Base-by-base conservation (phyloP, 2,329 filamentous ascomycete species). In the Exophiala viscosa region DNA sequence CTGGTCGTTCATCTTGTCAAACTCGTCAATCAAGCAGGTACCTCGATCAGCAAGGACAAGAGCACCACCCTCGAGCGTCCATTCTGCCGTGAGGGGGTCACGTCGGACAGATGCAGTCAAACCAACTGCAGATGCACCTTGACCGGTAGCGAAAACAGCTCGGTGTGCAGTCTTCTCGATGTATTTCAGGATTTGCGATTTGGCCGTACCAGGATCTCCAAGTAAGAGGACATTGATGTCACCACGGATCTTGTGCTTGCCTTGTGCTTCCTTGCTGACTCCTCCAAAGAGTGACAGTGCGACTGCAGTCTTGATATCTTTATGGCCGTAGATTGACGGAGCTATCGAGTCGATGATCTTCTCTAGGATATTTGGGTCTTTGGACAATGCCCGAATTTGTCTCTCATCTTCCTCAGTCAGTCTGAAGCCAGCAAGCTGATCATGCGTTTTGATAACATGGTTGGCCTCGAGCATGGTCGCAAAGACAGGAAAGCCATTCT, bases 1-100 rank as follows among this genome's bases (percentile, higher is more conserved):
- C 68, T 97, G 90, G 69, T 99, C 93, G 69, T 97, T 97, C 93
- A 99, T 99, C 79, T 99, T 99, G 81, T 99, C 93, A 65, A 99
- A 99, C 72, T 99, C 93, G 65, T 99, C 93, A 58, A 99, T 99
- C 28, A 99, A 78, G 66, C 93, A 97, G 13, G 90, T 96, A 36
- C 93, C 93, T 60, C 89, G 87, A 69, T 99, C 93, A 13, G 93
- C 93, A 50, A 99, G 82, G 65, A 99, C 93, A 9, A 99, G 79
- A 3, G 93, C 93, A 66, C 93, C 93, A 58, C 93, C 93, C 73
- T 99, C 93, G 2, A 99, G 77, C 5, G 93, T 97, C 92, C 93
- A 99, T 73, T 99, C 93, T 69, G 87, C 88, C 1, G 93, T 99
- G 67, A 97, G 77, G 4, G 93, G 93, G 67, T 99, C 93, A 59